Evolutionary conservation across 805 yeast genomes (phyloP).

Genomic region (Starmerella bacillaris): DNA sequence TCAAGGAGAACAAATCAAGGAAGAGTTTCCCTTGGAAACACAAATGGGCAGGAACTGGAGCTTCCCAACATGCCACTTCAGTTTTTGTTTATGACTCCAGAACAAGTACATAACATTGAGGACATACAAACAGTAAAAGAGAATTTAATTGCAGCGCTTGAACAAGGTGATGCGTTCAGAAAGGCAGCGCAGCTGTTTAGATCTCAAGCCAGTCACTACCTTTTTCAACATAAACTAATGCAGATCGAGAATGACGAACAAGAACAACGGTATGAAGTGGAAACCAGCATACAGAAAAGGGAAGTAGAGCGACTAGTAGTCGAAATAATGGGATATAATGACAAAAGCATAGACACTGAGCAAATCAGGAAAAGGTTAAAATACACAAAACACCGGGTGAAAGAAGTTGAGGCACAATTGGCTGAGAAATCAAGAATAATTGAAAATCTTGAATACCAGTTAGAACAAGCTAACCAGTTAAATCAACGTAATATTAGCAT

Average conservation of each 20-base stretch:
- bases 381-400: conserved; percentile 27
- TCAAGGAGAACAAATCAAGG: background rate
- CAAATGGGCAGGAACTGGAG: background rate
- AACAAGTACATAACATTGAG: conserved; percentile 9
- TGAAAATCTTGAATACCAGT: conserved; percentile 14
- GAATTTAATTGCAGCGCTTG: conserved; percentile 13
- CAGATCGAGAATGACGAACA: conserved; percentile 29
- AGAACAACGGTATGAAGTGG: conserved; percentile 32
- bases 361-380: conserved; percentile 21
- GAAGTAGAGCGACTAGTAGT: conserved; percentile 30
- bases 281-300: conserved; percentile 28
- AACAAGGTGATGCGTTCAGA: conserved; percentile 14
- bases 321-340: conserved; percentile 24
- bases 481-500: no score
- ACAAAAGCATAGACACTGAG: conserved; percentile 19
- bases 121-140: conserved; percentile 6
- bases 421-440: conserved; percentile 24
- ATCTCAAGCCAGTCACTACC: conserved; percentile 14
- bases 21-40: background rate
- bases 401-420: conserved; percentile 30
- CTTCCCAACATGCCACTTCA: conserved; percentile 17
- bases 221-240: conserved; percentile 26
- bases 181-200: conserved; percentile 17
- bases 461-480: conserved; percentile 18
- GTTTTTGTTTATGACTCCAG: conserved; percentile 12